Evolutionary conservation across 176 grass and related monocot species (phyloP), one percentile per base, ranked within the genome.

Genomic region (Carex cristatella): DNA sequence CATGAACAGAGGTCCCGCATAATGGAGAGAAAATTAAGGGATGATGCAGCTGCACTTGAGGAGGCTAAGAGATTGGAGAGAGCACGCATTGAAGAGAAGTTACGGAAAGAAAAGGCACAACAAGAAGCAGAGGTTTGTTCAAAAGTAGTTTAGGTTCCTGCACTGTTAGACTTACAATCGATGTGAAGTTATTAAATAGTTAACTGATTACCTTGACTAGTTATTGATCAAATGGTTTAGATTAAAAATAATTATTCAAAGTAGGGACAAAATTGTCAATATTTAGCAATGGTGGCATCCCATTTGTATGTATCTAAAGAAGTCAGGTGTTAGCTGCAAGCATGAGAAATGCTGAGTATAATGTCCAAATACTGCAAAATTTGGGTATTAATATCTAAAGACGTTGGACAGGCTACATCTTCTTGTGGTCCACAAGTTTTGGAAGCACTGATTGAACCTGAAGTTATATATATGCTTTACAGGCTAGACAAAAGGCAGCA

Each of bases 1-100:
- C 88, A 95, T 86, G 93, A 94, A 83, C 93, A 98, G 80, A 92
- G 86, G 89, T 94, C 93, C 49, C 89, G 90, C 79, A 93, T 94
- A 73, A 86, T 93, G 44, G 93, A 98, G 87, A 87, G 90, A 61
- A 90, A 86, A 94, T 92, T 98, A 90, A 98, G 85, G 87, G 91
- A 95, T 89, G 93, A 95, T 85, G 93, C 96, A 65, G 88, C 93
- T 87, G 81, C 81, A 10, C 55, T 92, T 92, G 93, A 92, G 86
- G 91, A 98, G 86, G 89, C 93, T 61, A 95, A 94, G 89, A 98
- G 84, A 81, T 87, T 85, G 82, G 94, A 95, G 33, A 89, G 89
- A 83, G 81, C 88, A 66, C 46, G 90, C 31, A 91, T 92, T 87
- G 91, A 94, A 56, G 96, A 99, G 76, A 98, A 93, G 79, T 5